Percentiles rank a stretch among this genome's conserved stretches.
Evolutionary conservation across 2,329 filamentous ascomycete genomes (phyloP).

Genomic region (Tolypocladium inflatum): DNA sequence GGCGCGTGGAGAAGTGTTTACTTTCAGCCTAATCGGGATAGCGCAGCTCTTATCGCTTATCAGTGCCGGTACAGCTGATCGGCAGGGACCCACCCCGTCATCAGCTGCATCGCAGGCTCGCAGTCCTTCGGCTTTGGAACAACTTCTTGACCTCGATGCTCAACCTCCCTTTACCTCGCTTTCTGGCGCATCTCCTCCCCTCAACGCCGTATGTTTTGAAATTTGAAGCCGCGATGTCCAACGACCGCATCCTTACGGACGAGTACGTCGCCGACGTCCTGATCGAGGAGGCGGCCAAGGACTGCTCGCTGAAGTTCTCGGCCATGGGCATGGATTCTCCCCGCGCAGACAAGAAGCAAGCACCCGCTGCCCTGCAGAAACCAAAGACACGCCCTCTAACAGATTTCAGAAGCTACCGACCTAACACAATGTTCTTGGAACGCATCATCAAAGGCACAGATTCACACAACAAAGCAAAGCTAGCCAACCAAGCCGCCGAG

Average conservation of each 20-base stretch:
- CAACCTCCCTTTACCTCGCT: background rate
- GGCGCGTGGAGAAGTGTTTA: conserved; percentile 3
- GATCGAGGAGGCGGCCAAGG: conserved; percentile 61
- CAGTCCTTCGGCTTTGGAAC: background rate
- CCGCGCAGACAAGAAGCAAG: conserved; percentile 36
- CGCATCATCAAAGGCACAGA: conserved; percentile 85
- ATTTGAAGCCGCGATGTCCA: conserved; percentile 21
- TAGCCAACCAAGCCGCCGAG: conserved; percentile 77
- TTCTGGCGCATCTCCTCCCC: background rate
- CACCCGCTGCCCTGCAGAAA: background rate
- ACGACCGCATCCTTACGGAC: conserved; percentile 53
- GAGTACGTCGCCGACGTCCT: conserved; percentile 76
- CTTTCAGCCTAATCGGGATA: conserved; percentile 5
- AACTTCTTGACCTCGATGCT: background rate
- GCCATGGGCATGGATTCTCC: conserved; percentile 58
- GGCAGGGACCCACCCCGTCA: background rate
- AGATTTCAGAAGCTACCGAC: conserved; percentile 41
- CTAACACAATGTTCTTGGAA: conserved; percentile 82
- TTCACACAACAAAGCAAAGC: conserved; percentile 76
- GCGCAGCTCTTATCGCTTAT: conserved; percentile 1
- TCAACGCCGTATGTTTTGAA: background rate
- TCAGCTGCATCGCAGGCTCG: background rate
- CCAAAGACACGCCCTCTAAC: background rate
- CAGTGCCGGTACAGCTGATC: background rate
- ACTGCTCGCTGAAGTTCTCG: conserved; percentile 65